These are phyloP conservation scores for Pneumocystis wakefieldiae DNA, from an alignment of 1,139 yeast species.

Conservation along the genomic window DNA sequence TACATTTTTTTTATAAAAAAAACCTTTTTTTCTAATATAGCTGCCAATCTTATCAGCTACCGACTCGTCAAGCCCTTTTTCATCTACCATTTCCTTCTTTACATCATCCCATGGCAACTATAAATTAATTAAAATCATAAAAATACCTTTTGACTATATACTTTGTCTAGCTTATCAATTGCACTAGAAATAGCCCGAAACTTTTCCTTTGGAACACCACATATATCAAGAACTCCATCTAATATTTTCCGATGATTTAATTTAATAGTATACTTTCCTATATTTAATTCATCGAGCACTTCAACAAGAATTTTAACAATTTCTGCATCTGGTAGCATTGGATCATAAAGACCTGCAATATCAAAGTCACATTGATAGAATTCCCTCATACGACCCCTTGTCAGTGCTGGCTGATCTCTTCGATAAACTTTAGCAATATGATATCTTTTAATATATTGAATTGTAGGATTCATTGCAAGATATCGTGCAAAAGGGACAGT, in stretches of 20 bases:
- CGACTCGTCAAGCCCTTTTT: constrained; percentile 75
- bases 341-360: constrained; percentile 78
- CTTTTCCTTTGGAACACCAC: constrained; percentile 89
- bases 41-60: constrained; percentile 88
- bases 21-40: constrained; percentile 62
- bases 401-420: constrained; percentile 99
- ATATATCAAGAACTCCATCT: constrained; percentile 87
- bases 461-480: constrained; percentile 76
- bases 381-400: constrained; percentile 98
- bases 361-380: constrained; percentile 97
- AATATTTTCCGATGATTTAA: constrained; percentile 86
- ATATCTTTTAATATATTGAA: constrained; percentile 76
- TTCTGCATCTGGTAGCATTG: constrained; percentile 95
- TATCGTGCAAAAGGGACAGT: constrained; percentile 96
- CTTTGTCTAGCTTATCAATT: constrained; percentile 78
- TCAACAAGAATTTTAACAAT: constrained; percentile 65
- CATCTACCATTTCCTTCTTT: constrained; percentile 77
- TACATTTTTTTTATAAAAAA: neutral
- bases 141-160: constrained; percentile 20
- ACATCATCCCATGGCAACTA: constrained; percentile 80
- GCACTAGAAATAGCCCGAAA: constrained; percentile 88
- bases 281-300: constrained; percentile 71
- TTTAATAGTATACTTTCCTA: constrained; percentile 76
- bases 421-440: constrained; percentile 96
- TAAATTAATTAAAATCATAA: neutral